These are phyloP conservation scores for Peronospora belbahrii DNA, from an alignment of 352 stramenopile species.

Conservation along the genomic window DNA sequence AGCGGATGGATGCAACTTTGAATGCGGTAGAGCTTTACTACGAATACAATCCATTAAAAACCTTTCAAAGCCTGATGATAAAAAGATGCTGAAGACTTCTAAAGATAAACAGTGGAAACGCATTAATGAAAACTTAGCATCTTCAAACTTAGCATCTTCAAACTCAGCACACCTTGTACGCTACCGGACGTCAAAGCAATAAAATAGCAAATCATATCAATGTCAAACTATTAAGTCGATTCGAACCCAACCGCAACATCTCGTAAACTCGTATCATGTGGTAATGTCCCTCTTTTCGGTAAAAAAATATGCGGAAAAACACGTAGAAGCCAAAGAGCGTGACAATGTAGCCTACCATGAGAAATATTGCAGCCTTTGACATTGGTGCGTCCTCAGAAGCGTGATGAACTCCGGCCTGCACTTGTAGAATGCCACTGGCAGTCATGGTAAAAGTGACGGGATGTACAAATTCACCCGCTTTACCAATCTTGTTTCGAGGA, in stretches of 20 bases:
- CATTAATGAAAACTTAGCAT: conserved; percentile 14
- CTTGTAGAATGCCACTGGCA: conserved; percentile 74
- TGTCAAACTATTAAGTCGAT: conserved; percentile 9
- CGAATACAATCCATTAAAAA: conserved; percentile 23
- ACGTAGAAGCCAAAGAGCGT: conserved; percentile 50
- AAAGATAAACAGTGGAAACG: conserved; percentile 14
- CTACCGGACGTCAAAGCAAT: conserved; percentile 11
- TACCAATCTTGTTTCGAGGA: conserved; percentile 58
- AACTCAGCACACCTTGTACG: conserved; percentile 11
- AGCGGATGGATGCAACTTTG: conserved; percentile 30
- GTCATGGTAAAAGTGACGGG: conserved; percentile 86
- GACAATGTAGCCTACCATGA: conserved; percentile 46
- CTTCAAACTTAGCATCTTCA: no score
- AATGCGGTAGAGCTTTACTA: conserved; percentile 32
- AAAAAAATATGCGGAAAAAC: conserved; percentile 66
- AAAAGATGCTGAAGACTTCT: neutral
- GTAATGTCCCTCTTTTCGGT: conserved; percentile 44
- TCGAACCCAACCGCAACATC: neutral
- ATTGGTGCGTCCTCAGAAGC: conserved; percentile 69
- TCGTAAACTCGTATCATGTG: conserved; percentile 4
- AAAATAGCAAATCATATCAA: conserved; percentile 6
- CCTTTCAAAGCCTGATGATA: neutral
- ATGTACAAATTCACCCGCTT: conserved; percentile 63
- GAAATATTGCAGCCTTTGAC: conserved; percentile 48
- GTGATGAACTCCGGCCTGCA: conserved; percentile 73